phyloP scores from a whole-genome alignment of 2,329 filamentous ascomycete genomes.

The Aquanectria penicillioides region DNA sequence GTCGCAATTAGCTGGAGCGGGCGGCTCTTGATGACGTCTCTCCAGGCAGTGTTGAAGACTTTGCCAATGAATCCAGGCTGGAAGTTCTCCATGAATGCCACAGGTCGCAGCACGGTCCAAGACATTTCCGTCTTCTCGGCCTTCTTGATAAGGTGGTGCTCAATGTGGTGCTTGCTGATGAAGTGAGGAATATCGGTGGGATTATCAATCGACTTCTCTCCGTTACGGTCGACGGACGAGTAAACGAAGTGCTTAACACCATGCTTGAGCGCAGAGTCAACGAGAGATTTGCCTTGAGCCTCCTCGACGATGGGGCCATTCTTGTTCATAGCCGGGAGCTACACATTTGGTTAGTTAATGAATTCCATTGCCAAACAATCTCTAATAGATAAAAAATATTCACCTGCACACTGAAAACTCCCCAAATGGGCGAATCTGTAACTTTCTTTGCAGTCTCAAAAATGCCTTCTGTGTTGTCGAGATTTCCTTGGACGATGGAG shows the following conservation, averaged over 20 bases:
- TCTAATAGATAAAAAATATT: slow-evolving; percentile 2
- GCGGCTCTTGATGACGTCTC: slow-evolving; percentile 42
- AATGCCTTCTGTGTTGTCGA: slow-evolving; percentile 60
- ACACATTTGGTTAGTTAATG: not conserved
- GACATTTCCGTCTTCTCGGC: slow-evolving; percentile 42
- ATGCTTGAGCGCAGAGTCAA: slow-evolving; percentile 64
- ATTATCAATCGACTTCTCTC: slow-evolving; percentile 59
- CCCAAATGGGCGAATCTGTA: slow-evolving; percentile 56
- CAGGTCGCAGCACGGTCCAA: slow-evolving; percentile 51
- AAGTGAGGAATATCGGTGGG: slow-evolving; percentile 70
- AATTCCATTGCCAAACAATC: not conserved
- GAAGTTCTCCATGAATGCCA: slow-evolving; percentile 55
- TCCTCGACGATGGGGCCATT: slow-evolving; percentile 27
- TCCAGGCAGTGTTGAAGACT: slow-evolving; percentile 47
- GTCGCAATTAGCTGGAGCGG: slow-evolving; percentile 29
- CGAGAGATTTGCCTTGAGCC: slow-evolving; percentile 64
- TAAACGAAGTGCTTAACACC: slow-evolving; percentile 69
- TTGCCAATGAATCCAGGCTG: slow-evolving; percentile 43
- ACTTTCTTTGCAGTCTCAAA: slow-evolving; percentile 55
- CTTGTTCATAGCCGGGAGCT: slow-evolving; percentile 24
- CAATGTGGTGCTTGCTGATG: slow-evolving; percentile 67
- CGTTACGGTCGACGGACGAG: slow-evolving; percentile 68
- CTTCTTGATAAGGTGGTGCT: slow-evolving; percentile 64
- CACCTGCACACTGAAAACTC: slow-evolving; percentile 70
- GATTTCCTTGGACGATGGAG: slow-evolving; percentile 66